Evolutionary conservation across 768 basidiomycete genomes (phyloP).

Genomic region (Tylopilus intermedius): DNA sequence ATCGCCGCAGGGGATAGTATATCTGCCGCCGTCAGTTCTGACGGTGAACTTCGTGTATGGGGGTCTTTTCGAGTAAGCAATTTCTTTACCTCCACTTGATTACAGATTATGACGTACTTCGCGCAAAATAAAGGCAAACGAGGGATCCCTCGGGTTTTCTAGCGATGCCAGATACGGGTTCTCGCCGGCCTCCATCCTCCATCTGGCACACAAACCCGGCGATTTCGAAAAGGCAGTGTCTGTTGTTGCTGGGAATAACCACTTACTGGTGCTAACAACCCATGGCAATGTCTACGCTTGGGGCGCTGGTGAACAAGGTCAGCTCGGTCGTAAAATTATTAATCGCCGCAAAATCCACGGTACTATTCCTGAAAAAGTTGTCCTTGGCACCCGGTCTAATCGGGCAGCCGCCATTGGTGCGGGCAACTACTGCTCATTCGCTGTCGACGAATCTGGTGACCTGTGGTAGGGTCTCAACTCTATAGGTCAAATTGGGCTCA

Average conservation of each 20-base stretch:
- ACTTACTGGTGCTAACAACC: slow-evolving; percentile 83
- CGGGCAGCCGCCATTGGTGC: slow-evolving; percentile 70
- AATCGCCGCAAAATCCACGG: slow-evolving; percentile 87
- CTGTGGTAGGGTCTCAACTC: slow-evolving; percentile 96
- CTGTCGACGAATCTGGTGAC: slow-evolving; percentile 74
- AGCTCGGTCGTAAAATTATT: slow-evolving; percentile 86
- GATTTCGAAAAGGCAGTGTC: slow-evolving; percentile 68
- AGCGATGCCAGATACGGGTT: slow-evolving; percentile 64
- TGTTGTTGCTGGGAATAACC: slow-evolving; percentile 81
- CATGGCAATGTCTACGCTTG: slow-evolving; percentile 85
- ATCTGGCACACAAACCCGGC: slow-evolving; percentile 55
- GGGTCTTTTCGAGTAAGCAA: slow-evolving; percentile 77
- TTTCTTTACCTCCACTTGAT: not conserved
- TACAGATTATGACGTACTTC: slow-evolving; percentile 2
- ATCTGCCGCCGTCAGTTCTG: slow-evolving; percentile 73
- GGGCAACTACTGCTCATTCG: slow-evolving; percentile 85
- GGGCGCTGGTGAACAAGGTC: slow-evolving; percentile 87
- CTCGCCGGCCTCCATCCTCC: slow-evolving; percentile 53
- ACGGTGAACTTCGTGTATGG: slow-evolving; percentile 86
- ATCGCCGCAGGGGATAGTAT: slow-evolving; percentile 85
- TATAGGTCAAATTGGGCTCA: slow-evolving; percentile 77
- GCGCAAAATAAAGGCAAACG: slow-evolving; percentile 47
- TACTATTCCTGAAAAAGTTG: slow-evolving; percentile 81
- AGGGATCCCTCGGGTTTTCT: slow-evolving; percentile 84
- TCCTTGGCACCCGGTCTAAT: slow-evolving; percentile 63